Base-by-base conservation (phyloP, 208 protist genomes). In the Wallacemonas sp. region DNA sequence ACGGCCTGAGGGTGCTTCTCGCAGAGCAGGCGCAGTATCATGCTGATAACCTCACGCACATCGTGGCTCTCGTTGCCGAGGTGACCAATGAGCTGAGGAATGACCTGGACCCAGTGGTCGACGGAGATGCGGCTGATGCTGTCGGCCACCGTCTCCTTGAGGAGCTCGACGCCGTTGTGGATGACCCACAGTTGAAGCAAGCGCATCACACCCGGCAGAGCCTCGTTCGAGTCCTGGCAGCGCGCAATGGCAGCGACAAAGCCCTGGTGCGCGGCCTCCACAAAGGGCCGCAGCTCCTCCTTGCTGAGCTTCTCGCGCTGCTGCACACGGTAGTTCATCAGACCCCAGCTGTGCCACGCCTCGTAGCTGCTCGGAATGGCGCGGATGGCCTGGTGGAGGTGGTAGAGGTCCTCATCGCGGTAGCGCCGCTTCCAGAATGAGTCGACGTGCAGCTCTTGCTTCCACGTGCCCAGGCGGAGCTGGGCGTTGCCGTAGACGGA, bases 11-110 rank as follows among this genome's bases (percentile, higher is more conserved):
- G 98, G 81, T 99, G 99, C 65, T 89, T 82, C 71, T 96, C 87
- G 50, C 98, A 98, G 48, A 99, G 77, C 31, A 79, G 77, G 42
- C 73, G 76, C 23, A 99, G 86, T 23, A 99, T 91, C 67, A 98
- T 89, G 67, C 97, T 86, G 44, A 99, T 91, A 1, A 99, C 82
- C 42, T 96, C 84, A 5, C 97, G 84, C 29, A 99, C 97, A 45
- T 87, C 79, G 20, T 89, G 66, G 26, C 81, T 74, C 16, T 84
- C 85, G 65, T 94, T 96, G 70, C 98, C 90, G 57, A 99, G 95
- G 65, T 99, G 91, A 26, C 98, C 98, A 70, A 99, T 99, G n/a
- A 99, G 87, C 93, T 99, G 98, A 36, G 98, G 99, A 31, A 99
- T 98, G 8, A 99, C 98, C 64, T 98, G 90, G 16, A 99, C 89